Conservation (phyloP, 2,329 filamentous ascomycete genomes). For the Microcyclospora tardicrescens region DNA sequence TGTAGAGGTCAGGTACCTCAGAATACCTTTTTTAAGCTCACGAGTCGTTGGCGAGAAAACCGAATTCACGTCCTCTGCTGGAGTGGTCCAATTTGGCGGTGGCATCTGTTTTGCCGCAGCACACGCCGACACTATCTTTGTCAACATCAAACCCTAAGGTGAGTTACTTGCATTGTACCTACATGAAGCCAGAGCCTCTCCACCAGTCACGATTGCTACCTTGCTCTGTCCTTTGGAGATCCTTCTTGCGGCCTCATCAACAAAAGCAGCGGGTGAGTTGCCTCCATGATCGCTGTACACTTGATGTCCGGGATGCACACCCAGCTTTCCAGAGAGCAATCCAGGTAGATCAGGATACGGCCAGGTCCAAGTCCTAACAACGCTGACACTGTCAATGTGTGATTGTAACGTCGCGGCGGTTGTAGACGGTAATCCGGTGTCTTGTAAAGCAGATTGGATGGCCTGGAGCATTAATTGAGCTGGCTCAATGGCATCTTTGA, state of each 20-base stretch:
- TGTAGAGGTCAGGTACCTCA: background rate
- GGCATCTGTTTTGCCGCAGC: slow-evolving; percentile 40
- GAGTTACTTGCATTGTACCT: slow-evolving; percentile 9
- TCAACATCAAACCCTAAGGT: background rate
- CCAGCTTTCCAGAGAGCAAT: slow-evolving; percentile 38
- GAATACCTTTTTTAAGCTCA: slow-evolving; percentile 20
- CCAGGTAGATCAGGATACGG: slow-evolving; percentile 47
- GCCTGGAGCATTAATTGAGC: slow-evolving; percentile 46
- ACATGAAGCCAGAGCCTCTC: slow-evolving; percentile 51
- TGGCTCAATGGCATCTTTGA: slow-evolving; percentile 46
- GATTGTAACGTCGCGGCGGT: slow-evolving; percentile 25
- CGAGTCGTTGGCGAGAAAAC: slow-evolving; percentile 41
- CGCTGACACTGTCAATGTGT: slow-evolving; percentile 44
- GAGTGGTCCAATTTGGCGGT: slow-evolving; percentile 46
- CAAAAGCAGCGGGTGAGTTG: slow-evolving; percentile 47
- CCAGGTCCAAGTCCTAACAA: slow-evolving; percentile 55
- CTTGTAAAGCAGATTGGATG: slow-evolving; percentile 38
- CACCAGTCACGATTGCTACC: slow-evolving; percentile 48
- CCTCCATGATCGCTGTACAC: slow-evolving; percentile 48
- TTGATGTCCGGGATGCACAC: slow-evolving; percentile 35
- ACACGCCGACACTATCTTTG: slow-evolving; percentile 36
- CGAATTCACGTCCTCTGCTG: slow-evolving; percentile 32
- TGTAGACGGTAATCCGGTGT: slow-evolving; percentile 29
- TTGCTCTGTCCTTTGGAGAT: slow-evolving; percentile 42
- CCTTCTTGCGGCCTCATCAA: slow-evolving; percentile 50